phyloP scores from a whole-genome alignment of 2,329 filamentous ascomycete species.

The Colletotrichum godetiae region DNA sequence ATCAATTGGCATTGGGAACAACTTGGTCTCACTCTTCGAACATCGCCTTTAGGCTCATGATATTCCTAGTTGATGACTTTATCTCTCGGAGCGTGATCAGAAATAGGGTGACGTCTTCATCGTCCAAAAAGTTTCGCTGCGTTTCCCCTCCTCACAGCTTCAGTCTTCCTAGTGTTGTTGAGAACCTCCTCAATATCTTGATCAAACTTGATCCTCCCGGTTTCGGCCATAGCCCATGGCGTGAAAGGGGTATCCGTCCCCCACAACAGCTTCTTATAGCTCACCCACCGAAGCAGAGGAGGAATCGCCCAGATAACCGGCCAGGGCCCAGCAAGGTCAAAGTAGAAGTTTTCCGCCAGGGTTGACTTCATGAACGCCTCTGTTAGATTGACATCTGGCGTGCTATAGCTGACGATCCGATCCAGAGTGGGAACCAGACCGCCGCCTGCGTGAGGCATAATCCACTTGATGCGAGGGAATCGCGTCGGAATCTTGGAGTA shows the following conservation, averaged over 20 bases:
- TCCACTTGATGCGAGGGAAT: constrained; percentile 40
- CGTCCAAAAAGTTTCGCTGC: neutral
- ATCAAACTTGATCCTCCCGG: neutral
- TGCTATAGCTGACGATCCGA: constrained; percentile 16
- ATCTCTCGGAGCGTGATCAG: too few relatives aligned
- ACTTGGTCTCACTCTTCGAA: too few relatives aligned
- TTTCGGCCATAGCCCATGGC: constrained; percentile 14
- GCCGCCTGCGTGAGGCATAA: constrained; percentile 42
- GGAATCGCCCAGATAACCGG: constrained; percentile 37
- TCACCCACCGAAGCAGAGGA: constrained; percentile 39
- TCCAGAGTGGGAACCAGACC: constrained; percentile 41
- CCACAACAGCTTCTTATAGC: constrained; percentile 38
- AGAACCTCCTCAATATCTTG: neutral
- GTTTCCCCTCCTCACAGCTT: constrained; percentile 5
- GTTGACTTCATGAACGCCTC: constrained; percentile 45
- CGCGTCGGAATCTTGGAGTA: constrained; percentile 36
- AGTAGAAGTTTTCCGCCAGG: constrained; percentile 38
- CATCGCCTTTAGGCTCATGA: too few relatives aligned
- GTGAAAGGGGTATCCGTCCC: constrained; percentile 41
- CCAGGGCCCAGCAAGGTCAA: constrained; percentile 42
- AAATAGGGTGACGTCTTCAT: too few relatives aligned
- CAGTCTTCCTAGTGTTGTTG: neutral
- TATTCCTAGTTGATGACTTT: too few relatives aligned
- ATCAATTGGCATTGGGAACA: too few relatives aligned
- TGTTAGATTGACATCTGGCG: constrained; percentile 33